Evolutionary conservation across 108 stramenopile genomes (phyloP).

Genomic region (Discostella stelligeroides): DNA sequence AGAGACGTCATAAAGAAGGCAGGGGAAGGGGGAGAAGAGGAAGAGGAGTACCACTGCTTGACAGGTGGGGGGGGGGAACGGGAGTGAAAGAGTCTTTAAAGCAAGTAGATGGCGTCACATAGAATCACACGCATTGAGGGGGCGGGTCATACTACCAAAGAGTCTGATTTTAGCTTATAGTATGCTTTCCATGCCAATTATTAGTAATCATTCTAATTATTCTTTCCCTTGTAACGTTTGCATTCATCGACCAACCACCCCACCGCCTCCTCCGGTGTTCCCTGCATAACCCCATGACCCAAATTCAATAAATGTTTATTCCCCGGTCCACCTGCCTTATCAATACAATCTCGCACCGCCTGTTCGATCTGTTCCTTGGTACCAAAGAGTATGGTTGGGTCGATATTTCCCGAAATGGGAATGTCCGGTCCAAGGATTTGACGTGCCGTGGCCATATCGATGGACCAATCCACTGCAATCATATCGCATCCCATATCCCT

Average conservation of each 20-base stretch:
- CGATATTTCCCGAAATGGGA: conserved; percentile 92
- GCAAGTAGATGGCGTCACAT: no score
- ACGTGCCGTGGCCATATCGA: conserved; percentile 87
- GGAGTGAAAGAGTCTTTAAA: no score
- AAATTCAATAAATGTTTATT: conserved; percentile 90
- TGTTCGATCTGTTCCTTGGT: conserved; percentile 86
- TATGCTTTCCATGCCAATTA: no score
- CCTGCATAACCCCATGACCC: conserved; percentile 98
- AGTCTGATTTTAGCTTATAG: no score
- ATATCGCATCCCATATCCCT: conserved; percentile 90
- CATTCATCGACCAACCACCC: conserved; percentile 92
- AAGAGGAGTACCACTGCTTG: no score
- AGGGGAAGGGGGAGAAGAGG: no score
- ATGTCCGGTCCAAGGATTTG: conserved; percentile 80
- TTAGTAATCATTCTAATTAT: background rate
- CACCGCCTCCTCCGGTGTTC: conserved; percentile 94
- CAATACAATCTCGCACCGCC: conserved; percentile 91
- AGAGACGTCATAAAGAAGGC: no score
- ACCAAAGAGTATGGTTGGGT: conserved; percentile 94
- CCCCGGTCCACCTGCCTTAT: conserved; percentile 93
- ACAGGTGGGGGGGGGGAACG: no score
- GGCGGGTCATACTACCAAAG: no score
- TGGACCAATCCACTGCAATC: conserved; percentile 90
- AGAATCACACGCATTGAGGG: no score
- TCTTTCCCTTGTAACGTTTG: conserved; percentile 79